Conservation (phyloP, 176 grass and related monocot genomes). For the Musa itinerans region DNA sequence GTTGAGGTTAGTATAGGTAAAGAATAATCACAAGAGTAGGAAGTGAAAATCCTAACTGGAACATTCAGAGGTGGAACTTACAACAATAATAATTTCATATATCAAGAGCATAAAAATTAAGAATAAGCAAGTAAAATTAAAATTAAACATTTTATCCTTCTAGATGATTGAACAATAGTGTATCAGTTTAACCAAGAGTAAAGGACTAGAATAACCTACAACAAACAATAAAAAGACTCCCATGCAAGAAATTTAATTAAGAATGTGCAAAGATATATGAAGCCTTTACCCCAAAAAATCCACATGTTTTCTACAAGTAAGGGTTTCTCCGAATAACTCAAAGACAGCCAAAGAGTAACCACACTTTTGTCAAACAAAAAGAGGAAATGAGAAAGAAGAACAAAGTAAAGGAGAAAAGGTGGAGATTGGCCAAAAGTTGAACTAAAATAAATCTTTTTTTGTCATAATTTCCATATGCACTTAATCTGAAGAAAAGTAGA, state of each 20-base stretch:
- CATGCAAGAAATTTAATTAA: neutral
- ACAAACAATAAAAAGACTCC: neutral
- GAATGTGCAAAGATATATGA: neutral
- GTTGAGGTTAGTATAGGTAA: constrained; percentile 13
- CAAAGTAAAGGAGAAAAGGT: neutral
- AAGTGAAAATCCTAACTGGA: neutral
- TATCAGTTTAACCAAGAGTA: neutral
- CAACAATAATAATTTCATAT: neutral
- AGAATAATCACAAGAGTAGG: neutral
- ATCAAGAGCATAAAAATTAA: neutral
- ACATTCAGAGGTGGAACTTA: neutral
- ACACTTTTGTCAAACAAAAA: neutral
- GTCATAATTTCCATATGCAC: no score
- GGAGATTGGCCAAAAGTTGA: neutral
- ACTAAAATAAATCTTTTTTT: neutral
- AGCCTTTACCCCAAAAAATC: neutral
- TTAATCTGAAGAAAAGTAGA: neutral
- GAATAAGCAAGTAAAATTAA: neutral
- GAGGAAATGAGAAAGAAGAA: neutral
- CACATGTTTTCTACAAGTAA: neutral
- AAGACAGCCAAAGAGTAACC: neutral
- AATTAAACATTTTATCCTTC: neutral
- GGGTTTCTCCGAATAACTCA: neutral
- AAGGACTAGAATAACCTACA: neutral
- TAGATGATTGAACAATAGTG: neutral